A percentile compares a stretch with the other conserved stretches of the same genome.
These are phyloP conservation scores for Paecilomyces variotii DNA, from an alignment of 2,329 filamentous ascomycete species.

Conservation along the genomic window DNA sequence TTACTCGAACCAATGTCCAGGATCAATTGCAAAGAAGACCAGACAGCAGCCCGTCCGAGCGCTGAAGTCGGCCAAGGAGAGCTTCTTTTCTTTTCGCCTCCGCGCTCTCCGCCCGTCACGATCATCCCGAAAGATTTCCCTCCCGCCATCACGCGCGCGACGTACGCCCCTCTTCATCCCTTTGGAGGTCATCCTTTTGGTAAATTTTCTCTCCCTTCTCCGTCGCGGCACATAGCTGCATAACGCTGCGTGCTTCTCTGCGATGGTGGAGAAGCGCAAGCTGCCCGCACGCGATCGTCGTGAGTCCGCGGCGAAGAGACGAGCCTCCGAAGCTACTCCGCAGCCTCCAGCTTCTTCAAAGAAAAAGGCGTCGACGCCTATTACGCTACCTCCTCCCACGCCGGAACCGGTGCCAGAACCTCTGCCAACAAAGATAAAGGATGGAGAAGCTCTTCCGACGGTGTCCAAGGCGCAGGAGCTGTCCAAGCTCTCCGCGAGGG, in stretches of 20 bases:
- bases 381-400: conserved; percentile 18
- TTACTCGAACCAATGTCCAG: background rate
- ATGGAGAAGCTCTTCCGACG: conserved; percentile 48
- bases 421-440: conserved; percentile 46
- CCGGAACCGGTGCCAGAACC: conserved; percentile 28
- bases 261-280: conserved; percentile 38
- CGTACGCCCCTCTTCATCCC: background rate
- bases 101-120: conserved; percentile 3
- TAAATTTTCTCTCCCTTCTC: background rate
- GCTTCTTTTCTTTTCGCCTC: conserved; percentile 7
- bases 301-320: conserved; percentile 36
- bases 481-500: conserved; percentile 38
- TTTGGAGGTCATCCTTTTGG: background rate
- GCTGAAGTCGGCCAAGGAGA: background rate
- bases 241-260: conserved; percentile 4
- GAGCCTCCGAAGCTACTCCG: conserved; percentile 31
- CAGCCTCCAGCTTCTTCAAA: conserved; percentile 23
- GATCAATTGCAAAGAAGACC: background rate
- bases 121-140: background rate
- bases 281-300: conserved; percentile 36
- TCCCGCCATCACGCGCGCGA: background rate
- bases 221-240: background rate
- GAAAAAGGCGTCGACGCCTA: conserved; percentile 28
- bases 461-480: conserved; percentile 42
- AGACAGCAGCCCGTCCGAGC: background rate